Evolutionary conservation across 2,329 filamentous ascomycete species (phyloP).

Genomic region (Emergomyces pasteurianus): DNA sequence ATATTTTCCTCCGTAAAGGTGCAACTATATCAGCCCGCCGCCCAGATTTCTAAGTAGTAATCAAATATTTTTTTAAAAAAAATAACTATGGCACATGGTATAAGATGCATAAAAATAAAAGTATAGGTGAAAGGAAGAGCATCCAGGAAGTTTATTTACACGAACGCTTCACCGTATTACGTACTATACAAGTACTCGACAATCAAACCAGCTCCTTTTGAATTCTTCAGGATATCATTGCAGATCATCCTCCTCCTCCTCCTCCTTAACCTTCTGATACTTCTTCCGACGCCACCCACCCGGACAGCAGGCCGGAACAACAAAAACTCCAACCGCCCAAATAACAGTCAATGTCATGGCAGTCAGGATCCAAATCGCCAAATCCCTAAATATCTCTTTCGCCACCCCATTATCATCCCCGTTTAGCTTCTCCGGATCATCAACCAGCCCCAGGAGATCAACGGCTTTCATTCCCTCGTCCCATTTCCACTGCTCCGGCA

Average conservation of each 20-base stretch:
- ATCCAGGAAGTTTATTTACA: no score
- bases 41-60: no score
- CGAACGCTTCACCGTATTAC: no score
- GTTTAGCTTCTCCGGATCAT: not conserved
- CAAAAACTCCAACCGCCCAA: not conserved
- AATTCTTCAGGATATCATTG: no score
- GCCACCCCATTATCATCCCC: not conserved
- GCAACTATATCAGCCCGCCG: no score
- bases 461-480: not conserved
- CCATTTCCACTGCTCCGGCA: constrained; percentile 10
- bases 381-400: not conserved
- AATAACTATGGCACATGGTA: no score
- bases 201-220: no score
- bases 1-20: no score
- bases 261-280: not conserved
- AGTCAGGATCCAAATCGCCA: not conserved
- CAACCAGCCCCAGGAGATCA: not conserved
- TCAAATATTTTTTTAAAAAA: no score
- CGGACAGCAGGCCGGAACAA: not conserved
- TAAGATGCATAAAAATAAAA: no score
- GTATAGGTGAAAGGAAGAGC: no score
- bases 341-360: not conserved
- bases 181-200: no score
- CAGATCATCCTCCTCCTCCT: not conserved
- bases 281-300: not conserved